Evolutionary conservation across 2,329 filamentous ascomycete species (phyloP).

Genomic region (Sporothrix schenckii): DNA sequence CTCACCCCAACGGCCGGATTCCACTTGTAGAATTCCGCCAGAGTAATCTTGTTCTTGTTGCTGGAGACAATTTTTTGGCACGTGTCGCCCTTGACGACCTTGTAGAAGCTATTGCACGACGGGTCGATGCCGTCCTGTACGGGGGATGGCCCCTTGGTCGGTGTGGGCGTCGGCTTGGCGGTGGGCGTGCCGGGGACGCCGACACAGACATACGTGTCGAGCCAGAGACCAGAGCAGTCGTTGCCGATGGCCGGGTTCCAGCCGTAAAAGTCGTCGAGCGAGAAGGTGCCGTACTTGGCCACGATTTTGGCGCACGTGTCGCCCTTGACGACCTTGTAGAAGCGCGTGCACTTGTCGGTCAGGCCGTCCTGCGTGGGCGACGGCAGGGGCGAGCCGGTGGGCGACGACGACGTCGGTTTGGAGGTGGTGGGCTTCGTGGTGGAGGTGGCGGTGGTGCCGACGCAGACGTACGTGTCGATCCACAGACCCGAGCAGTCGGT

Average conservation of each 20-base stretch:
- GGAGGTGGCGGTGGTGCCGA: constrained; percentile 43
- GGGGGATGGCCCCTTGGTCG: constrained; percentile 5
- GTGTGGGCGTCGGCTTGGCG: neutral
- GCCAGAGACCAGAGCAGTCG: constrained; percentile 34
- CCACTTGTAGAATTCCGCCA: constrained; percentile 23
- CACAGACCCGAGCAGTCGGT: constrained; percentile 33
- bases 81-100: constrained; percentile 18
- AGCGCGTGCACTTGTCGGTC: constrained; percentile 32
- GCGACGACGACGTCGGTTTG: neutral
- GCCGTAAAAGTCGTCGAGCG: constrained; percentile 30
- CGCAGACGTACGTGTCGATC: constrained; percentile 32
- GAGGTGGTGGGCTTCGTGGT: neutral
- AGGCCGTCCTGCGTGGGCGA: constrained; percentile 29
- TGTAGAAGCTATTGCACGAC: constrained; percentile 20
- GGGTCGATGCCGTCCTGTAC: constrained; percentile 16
- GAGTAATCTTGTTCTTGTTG: neutral
- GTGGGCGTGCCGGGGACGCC: constrained; percentile 46
- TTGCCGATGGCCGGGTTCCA: constrained; percentile 34
- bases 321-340: constrained; percentile 31
- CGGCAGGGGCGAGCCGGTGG: neutral
- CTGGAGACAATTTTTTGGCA: constrained; percentile 4
- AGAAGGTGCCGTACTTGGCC: constrained; percentile 28
- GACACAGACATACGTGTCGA: constrained; percentile 33
- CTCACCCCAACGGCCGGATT: constrained; percentile 13
- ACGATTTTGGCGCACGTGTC: constrained; percentile 33